Evolutionary conservation across 441 rosid species (phyloP), one percentile per base, ranked within the genome.

Genomic region (Corymbia citriodora): DNA sequence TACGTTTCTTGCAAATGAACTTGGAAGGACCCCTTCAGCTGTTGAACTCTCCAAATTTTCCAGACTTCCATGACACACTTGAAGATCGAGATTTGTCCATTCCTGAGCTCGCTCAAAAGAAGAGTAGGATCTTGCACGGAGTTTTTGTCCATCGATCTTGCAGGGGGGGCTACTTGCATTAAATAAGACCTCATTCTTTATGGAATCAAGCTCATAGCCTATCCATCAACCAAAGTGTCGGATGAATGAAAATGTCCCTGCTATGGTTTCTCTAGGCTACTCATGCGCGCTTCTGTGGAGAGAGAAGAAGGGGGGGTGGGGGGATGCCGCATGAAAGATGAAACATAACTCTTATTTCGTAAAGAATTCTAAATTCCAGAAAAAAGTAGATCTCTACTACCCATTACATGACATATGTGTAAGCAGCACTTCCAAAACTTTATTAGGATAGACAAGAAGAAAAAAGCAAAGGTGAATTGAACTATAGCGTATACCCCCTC

Each of bases 401-500:
- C 52, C 89, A 88, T 89, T 90, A 91, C 53, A 72, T 91, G 86
- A 90, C 89, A 87, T 87, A 92, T 91, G 90, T 81, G 65, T 57
- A 82, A 59, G 85, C 50, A 87, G 92, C 90, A 87, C 93, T 90
- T 90, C 27, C 88, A 92, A 91, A 92, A 57, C 89, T 94, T 92
- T 94, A 94, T 93, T 88, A 91, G 87, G 90, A 81, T 88, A 83
- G 90, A 89, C 87, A 90, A 91, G 90, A 91, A 63, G 87, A 82
- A 57, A 70, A 91, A 88, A 92, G 89, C 93, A 92, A 92, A 89
- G 74, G 91, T 92, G 90, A 92, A 93, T 88, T 91, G 81, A 92
- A 90, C 93, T 93, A 92, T 94, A 93, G 94, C 95, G 92, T 93
- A 94, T 93, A 92, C 91, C 91, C 91, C 91, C 91, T 90, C 89